Evolutionary conservation across 148 eudicot species (phyloP).

Genomic region (Silene uniflora): DNA sequence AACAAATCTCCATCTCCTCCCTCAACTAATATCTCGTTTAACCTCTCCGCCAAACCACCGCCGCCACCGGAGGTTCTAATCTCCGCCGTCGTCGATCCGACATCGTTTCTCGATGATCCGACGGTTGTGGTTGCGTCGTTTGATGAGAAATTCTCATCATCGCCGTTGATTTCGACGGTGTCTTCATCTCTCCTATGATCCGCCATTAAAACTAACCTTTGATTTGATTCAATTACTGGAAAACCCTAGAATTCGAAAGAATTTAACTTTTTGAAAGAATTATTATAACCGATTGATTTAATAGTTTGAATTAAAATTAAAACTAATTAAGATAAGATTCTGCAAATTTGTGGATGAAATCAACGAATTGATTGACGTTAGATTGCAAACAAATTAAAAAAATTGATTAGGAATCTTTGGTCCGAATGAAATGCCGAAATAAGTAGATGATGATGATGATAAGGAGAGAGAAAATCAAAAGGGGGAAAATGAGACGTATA

Average conservation of each 20-base stretch:
- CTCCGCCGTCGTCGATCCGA: slow-evolving; percentile 17
- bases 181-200: slow-evolving; percentile 38
- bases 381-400: background rate
- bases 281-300: background rate
- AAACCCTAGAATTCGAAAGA: background rate
- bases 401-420: background rate
- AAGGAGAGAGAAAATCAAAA: background rate
- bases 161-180: slow-evolving; percentile 24
- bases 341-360: background rate
- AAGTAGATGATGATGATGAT: background rate
- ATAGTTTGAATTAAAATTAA: background rate
- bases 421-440: slow-evolving; percentile 5
- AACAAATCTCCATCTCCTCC: slow-evolving; percentile 63
- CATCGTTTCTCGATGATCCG: slow-evolving; percentile 6
- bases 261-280: slow-evolving; percentile 2
- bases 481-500: background rate
- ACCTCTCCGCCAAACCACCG: slow-evolving; percentile 41
- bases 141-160: background rate
- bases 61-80: slow-evolving; percentile 1
- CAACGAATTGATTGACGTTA: background rate
- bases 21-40: slow-evolving; percentile 39
- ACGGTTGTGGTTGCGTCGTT: slow-evolving; percentile 10
- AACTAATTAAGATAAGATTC: background rate
- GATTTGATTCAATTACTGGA: background rate
- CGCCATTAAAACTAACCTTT: slow-evolving; percentile 24